A percentile compares a stretch with the other conserved stretches of the same genome.
phyloP scores from a whole-genome alignment of 106 monocot genomes.

The Dactylorhiza incarnata region DNA sequence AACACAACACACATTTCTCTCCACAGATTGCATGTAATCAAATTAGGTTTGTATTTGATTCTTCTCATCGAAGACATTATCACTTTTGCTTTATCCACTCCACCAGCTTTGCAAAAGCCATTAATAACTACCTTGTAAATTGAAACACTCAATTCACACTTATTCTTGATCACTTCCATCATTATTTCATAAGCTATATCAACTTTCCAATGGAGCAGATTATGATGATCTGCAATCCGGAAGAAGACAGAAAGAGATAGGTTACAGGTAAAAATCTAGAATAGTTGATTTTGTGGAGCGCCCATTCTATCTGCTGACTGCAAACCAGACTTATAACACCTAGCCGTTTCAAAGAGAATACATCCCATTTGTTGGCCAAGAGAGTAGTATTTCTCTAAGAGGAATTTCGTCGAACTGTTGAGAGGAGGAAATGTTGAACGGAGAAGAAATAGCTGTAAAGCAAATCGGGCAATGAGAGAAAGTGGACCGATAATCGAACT shows the following conservation, averaged over 20 bases:
- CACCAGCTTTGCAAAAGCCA: conserved; percentile 63
- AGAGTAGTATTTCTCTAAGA: no score
- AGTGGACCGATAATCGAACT: no score
- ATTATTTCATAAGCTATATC: conserved; percentile 72
- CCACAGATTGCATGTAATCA: conserved; percentile 78
- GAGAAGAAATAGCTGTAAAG: no score
- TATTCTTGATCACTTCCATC: conserved; percentile 63
- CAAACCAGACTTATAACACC: conserved; percentile 8
- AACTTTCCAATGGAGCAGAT: conserved; percentile 28
- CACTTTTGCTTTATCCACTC: conserved; percentile 58
- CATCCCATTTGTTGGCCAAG: no score
- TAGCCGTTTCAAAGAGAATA: not conserved
- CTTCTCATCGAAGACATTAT: conserved; percentile 79
- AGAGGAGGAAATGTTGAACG: no score
- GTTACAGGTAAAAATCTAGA: conserved; percentile 6
- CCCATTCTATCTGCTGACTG: conserved; percentile 27
- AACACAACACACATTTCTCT: no score
- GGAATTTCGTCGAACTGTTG: no score
- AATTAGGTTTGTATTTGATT: conserved; percentile 66
- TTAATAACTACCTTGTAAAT: conserved; percentile 79
- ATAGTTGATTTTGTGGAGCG: conserved; percentile 6
- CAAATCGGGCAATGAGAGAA: no score
- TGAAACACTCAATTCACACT: conserved; percentile 25
- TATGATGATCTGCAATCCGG: conserved; percentile 6
- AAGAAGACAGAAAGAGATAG: conserved; percentile 9